A percentile compares a stretch with the other conserved stretches of the same genome.
Conservation (phyloP, 805 yeast species). For the Starmerella potacharoeniae region DNA sequence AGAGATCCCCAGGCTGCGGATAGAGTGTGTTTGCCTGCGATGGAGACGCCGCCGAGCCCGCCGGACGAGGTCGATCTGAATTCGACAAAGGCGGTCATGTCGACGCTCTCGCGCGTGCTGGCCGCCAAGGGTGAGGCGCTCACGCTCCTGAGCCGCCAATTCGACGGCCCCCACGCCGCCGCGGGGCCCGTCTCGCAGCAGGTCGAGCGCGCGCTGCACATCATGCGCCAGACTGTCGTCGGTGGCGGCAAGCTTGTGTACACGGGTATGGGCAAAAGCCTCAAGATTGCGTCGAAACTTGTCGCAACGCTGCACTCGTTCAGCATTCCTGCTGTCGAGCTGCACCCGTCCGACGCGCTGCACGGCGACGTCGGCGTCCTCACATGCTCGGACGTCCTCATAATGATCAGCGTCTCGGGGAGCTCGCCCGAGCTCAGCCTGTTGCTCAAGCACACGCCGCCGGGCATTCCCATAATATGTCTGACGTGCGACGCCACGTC, state of each 20-base stretch:
- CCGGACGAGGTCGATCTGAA: background rate
- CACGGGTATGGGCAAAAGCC: constrained; percentile 78
- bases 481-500: constrained; percentile 55
- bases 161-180: constrained; percentile 15
- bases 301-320: constrained; percentile 77
- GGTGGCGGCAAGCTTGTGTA: constrained; percentile 59
- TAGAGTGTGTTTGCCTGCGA: background rate
- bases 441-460: constrained; percentile 48
- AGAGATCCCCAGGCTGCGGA: background rate
- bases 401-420: constrained; percentile 71
- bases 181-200: constrained; percentile 21
- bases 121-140: constrained; percentile 30
- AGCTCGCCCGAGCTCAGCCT: constrained; percentile 61
- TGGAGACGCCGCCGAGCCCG: constrained; percentile 5
- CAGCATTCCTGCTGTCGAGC: constrained; percentile 50
- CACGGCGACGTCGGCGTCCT: constrained; percentile 83
- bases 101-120: background rate
- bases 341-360: constrained; percentile 80
- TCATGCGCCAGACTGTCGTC: constrained; percentile 33
- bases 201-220: background rate
- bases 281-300: constrained; percentile 63
- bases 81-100: background rate
- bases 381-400: constrained; percentile 42
- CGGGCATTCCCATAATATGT: constrained; percentile 42
- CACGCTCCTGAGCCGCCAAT: constrained; percentile 23